These are phyloP conservation scores for Lactifluus piperatus DNA, from an alignment of 768 basidiomycete genomes.

Conservation along the genomic window DNA sequence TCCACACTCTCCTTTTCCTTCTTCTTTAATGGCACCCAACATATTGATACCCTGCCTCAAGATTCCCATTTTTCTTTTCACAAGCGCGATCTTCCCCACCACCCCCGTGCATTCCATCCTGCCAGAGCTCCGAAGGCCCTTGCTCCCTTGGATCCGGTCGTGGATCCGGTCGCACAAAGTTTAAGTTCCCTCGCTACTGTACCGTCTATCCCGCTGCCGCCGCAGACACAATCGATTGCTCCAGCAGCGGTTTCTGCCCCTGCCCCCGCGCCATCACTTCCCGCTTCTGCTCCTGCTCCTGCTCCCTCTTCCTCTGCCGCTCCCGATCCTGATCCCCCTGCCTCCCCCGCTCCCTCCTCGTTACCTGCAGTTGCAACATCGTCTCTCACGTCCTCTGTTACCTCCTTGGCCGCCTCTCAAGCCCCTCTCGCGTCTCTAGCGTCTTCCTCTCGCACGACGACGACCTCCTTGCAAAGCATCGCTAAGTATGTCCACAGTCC, in stretches of 20 bases:
- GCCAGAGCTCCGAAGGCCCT: too few species aligned
- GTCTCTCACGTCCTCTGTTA: not conserved
- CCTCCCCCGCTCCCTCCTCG: not conserved
- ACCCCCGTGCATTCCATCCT: too few species aligned
- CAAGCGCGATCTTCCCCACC: too few species aligned
- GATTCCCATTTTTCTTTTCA: too few species aligned
- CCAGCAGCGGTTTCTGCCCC: not conserved
- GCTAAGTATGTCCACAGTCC: not conserved
- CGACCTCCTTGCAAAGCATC: not conserved
- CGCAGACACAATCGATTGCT: not conserved
- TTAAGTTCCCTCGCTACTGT: too few species aligned
- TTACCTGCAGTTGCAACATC: not conserved
- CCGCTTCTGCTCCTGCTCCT: not conserved
- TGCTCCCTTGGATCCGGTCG: too few species aligned
- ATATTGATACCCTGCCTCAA: too few species aligned
- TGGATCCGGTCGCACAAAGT: too few species aligned
- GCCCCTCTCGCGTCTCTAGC: not conserved
- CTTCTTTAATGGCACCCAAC: not conserved
- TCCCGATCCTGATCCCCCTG: not conserved
- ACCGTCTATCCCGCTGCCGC: not conserved
- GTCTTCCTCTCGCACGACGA: not conserved
- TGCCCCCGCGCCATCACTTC: not conserved
- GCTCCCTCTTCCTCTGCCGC: not conserved
- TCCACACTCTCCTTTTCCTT: conserved; percentile 3
- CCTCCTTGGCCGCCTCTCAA: not conserved